Conservation (phyloP, 441 rosid species). For the Melastoma candidum region DNA sequence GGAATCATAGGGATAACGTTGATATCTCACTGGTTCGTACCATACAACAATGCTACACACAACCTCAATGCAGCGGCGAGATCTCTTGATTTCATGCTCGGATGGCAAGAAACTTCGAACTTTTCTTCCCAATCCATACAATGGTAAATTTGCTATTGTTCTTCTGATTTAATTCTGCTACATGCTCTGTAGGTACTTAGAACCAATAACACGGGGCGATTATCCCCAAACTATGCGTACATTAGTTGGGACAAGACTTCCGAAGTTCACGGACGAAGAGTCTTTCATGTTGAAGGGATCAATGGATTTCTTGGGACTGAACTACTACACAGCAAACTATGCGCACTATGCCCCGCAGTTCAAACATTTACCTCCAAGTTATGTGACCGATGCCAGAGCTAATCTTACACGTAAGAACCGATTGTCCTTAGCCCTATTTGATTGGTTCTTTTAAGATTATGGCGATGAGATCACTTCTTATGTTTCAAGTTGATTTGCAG, state of each 20-base stretch:
- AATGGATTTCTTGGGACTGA: constrained; percentile 8
- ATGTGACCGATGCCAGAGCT: not conserved
- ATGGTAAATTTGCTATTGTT: no score
- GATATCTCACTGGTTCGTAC: constrained; percentile 7
- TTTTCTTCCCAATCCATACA: no score
- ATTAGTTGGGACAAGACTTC: constrained; percentile 9
- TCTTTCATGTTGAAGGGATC: constrained; percentile 9
- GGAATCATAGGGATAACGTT: constrained; percentile 11
- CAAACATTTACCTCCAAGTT: constrained; percentile 1
- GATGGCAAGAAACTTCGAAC: constrained; percentile 2
- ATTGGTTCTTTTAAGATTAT: no score
- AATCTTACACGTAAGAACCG: constrained; percentile 3
- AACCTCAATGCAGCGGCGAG: constrained; percentile 1
- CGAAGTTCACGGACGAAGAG: constrained; percentile 8
- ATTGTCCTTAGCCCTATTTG: not conserved
- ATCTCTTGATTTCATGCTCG: constrained; percentile 11
- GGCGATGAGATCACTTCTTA: not conserved
- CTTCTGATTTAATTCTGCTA: no score
- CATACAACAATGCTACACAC: constrained; percentile 1
- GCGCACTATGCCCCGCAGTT: not conserved
- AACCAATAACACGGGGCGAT: constrained; percentile 3
- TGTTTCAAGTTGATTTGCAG: constrained; percentile 1
- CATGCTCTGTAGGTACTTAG: constrained; percentile 6
- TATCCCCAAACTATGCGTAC: constrained; percentile 12
- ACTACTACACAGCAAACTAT: constrained; percentile 8